A percentile compares a stretch with the other conserved stretches of the same genome.
These are phyloP conservation scores for Trebouxiophyceae sp. DNA, from an alignment of 163 green algal species.

Conservation along the genomic window DNA sequence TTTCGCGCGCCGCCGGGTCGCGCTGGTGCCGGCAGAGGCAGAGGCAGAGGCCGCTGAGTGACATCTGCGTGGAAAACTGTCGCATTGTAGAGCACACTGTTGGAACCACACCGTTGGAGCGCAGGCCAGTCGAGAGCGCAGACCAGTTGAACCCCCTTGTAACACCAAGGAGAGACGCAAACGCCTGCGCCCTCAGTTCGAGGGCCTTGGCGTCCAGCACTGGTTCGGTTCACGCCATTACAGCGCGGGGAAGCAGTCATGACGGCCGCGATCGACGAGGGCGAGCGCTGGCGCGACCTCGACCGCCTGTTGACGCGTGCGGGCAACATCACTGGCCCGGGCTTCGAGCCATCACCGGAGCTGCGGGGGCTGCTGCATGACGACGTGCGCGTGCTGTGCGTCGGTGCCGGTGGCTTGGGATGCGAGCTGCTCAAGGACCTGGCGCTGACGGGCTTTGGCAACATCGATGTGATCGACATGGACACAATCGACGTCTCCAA, in stretches of 20 bases:
- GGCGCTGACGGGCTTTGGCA: conserved; percentile 86
- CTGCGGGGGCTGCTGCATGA: conserved; percentile 75
- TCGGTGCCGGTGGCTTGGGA: conserved; percentile 90
- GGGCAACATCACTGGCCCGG: conserved; percentile 75
- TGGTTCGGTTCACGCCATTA: no score
- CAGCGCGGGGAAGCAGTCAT: no score
- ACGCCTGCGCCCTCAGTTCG: no score
- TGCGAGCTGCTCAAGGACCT: conserved; percentile 97
- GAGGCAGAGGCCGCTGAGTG: no score
- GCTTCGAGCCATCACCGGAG: conserved; percentile 73
- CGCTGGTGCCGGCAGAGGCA: not conserved
- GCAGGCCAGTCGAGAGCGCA: no score
- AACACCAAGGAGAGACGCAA: no score
- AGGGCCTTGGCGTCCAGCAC: no score
- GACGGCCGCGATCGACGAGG: not conserved
- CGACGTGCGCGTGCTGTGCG: conserved; percentile 74
- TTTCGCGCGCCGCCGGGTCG: not conserved
- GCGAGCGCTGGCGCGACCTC: conserved; percentile 59
- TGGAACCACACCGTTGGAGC: no score
- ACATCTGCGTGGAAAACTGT: no score
- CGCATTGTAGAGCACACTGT: no score
- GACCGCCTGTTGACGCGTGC: conserved; percentile 65
- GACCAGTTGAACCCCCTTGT: no score
- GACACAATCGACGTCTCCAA: conserved; percentile 99
- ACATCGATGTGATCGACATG: conserved; percentile 99